Percentiles rank a stretch among this genome's conserved stretches.
Conservation (phyloP, 805 yeast genomes). For the Wickerhamiella azymoides region DNA sequence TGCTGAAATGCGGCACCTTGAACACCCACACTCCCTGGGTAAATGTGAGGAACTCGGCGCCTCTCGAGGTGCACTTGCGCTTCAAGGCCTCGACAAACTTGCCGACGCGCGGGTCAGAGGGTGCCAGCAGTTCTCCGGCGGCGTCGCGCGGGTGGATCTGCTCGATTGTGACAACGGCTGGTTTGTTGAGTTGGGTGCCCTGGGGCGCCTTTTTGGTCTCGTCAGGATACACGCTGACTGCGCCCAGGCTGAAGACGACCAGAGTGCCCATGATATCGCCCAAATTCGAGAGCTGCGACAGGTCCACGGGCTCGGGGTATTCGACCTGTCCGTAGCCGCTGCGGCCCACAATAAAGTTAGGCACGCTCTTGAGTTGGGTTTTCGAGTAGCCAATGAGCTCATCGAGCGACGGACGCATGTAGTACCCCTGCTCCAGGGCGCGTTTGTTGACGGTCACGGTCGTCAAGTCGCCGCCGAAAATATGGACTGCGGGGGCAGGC, state of each 20-base stretch:
- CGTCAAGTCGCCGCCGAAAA: slow-evolving; percentile 8
- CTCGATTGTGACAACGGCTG: slow-evolving; percentile 57
- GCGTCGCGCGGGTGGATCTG: slow-evolving; percentile 62
- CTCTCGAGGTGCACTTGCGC: slow-evolving; percentile 39
- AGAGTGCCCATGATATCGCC: slow-evolving; percentile 51
- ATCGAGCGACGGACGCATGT: slow-evolving; percentile 60
- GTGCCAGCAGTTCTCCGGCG: slow-evolving; percentile 44
- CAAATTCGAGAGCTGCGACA: slow-evolving; percentile 46
- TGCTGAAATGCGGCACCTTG: slow-evolving; percentile 79
- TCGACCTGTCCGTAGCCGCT: slow-evolving; percentile 55
- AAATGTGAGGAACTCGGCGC: slow-evolving; percentile 70
- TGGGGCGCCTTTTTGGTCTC: slow-evolving; percentile 37
- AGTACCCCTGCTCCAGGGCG: slow-evolving; percentile 43
- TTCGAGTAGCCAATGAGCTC: slow-evolving; percentile 43
- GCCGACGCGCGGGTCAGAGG: slow-evolving; percentile 49
- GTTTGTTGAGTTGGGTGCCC: slow-evolving; percentile 68
- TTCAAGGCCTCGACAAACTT: slow-evolving; percentile 32
- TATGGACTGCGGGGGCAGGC: too few relatives aligned
- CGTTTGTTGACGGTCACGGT: slow-evolving; percentile 17
- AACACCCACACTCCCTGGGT: slow-evolving; percentile 64
- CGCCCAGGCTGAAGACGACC: slow-evolving; percentile 45
- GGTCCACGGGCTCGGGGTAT: slow-evolving; percentile 63
- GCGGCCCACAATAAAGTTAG: slow-evolving; percentile 59
- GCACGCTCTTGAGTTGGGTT: slow-evolving; percentile 44
- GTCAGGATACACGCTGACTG: slow-evolving; percentile 60